A percentile compares a stretch with the other conserved stretches of the same genome.
Evolutionary conservation across 768 basidiomycete species (phyloP).

Genomic region (Tylopilus plumbeoviolaceoides): DNA sequence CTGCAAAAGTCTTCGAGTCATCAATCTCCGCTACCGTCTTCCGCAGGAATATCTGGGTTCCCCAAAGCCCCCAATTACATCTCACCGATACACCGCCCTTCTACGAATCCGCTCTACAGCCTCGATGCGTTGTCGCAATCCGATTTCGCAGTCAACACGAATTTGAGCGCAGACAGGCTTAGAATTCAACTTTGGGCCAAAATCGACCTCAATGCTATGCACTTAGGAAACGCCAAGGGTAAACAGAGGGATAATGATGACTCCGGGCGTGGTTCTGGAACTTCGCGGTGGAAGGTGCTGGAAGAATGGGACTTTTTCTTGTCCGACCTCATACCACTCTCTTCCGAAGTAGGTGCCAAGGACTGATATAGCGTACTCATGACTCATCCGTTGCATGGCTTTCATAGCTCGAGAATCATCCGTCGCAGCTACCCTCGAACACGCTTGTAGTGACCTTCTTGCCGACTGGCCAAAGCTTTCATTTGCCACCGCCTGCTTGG

Average conservation of each 20-base stretch:
- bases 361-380: conserved; percentile 5
- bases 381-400: conserved; percentile 7
- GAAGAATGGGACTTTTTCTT: conserved; percentile 67
- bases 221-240: conserved; percentile 33
- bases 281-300: conserved; percentile 56
- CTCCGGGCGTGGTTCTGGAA: conserved; percentile 10
- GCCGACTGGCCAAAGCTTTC: conserved; percentile 58
- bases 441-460: conserved; percentile 64
- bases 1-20: conserved; percentile 24
- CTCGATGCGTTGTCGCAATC: conserved; percentile 48
- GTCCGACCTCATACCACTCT: conserved; percentile 50
- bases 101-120: conserved; percentile 75
- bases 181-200: conserved; percentile 60
- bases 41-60: conserved; percentile 10
- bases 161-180: conserved; percentile 50
- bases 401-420: conserved; percentile 33
- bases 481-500: conserved; percentile 41
- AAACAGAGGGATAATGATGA: conserved; percentile 41
- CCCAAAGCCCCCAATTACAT: conserved; percentile 57
- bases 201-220: conserved; percentile 18
- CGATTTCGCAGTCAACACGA: conserved; percentile 53
- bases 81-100: conserved; percentile 75
- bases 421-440: conserved; percentile 62
- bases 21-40: conserved; percentile 20
- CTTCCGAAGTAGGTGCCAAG: conserved; percentile 52